Percentiles rank a stretch among this genome's conserved stretches.
Evolutionary conservation across 2,329 filamentous ascomycete species (phyloP).

Genomic region (Claviceps digitariae): DNA sequence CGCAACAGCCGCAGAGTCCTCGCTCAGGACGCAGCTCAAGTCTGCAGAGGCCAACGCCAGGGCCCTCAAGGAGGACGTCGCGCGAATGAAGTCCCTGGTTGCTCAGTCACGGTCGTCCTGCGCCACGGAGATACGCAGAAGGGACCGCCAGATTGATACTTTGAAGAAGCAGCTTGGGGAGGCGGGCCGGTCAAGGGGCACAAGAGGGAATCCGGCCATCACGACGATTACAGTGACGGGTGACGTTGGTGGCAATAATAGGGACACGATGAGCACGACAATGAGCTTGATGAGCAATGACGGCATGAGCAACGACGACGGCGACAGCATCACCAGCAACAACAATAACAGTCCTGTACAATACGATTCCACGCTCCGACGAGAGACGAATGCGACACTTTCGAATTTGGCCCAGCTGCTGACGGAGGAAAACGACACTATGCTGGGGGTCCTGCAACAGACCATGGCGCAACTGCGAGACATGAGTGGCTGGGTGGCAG

Average conservation of each 20-base stretch:
- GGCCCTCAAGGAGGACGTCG: conserved; percentile 71
- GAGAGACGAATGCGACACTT: conserved; percentile 84
- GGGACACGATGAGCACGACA: conserved; percentile 19
- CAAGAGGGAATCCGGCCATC: conserved; percentile 38
- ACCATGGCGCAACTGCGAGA: conserved; percentile 60
- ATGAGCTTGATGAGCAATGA: background rate
- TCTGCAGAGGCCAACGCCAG: conserved; percentile 61
- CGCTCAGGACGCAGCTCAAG: conserved; percentile 55
- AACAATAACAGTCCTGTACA: conserved; percentile 10
- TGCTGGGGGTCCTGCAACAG: conserved; percentile 58
- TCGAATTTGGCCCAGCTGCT: conserved; percentile 70
- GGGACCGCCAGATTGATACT: conserved; percentile 77
- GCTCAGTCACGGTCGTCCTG: conserved; percentile 77
- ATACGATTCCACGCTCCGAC: conserved; percentile 55
- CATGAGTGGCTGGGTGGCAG: conserved; percentile 44
- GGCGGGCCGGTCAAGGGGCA: conserved; percentile 47
- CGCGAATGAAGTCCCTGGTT: conserved; percentile 63
- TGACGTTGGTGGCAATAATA: conserved; percentile 33
- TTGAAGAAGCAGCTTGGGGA: conserved; percentile 79
- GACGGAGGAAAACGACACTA: conserved; percentile 81
- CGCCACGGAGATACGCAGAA: conserved; percentile 79
- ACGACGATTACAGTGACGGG: conserved; percentile 45
- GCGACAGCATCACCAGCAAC: background rate
- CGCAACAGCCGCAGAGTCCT: conserved; percentile 56
- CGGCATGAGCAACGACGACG: background rate